phyloP scores from a whole-genome alignment of 495 filamentous ascomycete genomes.

The Ramalina intermedia region DNA sequence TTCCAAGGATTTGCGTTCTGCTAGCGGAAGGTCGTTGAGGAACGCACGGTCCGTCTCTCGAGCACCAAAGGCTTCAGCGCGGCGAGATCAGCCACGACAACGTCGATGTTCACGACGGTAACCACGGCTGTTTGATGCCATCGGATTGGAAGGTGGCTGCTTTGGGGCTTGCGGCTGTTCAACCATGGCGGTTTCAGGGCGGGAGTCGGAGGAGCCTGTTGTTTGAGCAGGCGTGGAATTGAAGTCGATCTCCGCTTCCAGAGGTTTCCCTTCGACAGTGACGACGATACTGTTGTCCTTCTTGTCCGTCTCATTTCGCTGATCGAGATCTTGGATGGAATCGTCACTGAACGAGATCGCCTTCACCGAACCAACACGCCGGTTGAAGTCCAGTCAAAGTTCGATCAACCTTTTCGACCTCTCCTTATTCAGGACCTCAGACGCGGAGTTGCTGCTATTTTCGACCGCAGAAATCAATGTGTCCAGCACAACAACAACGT shows the following conservation, averaged over 20 bases:
- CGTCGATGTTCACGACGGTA: constrained; percentile 58
- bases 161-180: constrained; percentile 1
- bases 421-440: no score
- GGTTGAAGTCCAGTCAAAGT: background rate
- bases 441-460: no score
- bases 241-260: background rate
- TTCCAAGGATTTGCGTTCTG: no score
- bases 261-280: background rate
- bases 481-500: no score
- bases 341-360: background rate
- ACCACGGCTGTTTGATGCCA: constrained; percentile 34
- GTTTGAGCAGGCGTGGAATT: background rate
- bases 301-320: background rate
- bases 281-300: background rate
- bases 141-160: constrained; percentile 14
- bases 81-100: constrained; percentile 13
- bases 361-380: background rate
- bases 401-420: no score
- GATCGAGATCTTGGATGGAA: background rate
- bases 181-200: background rate
- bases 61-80: no score
- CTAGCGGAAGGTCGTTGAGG: no score
- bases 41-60: no score
- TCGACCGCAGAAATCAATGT: no score
- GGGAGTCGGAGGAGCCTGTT: background rate